Base-by-base conservation (phyloP, 768 basidiomycete genomes). In the Suillus subalutaceus region DNA sequence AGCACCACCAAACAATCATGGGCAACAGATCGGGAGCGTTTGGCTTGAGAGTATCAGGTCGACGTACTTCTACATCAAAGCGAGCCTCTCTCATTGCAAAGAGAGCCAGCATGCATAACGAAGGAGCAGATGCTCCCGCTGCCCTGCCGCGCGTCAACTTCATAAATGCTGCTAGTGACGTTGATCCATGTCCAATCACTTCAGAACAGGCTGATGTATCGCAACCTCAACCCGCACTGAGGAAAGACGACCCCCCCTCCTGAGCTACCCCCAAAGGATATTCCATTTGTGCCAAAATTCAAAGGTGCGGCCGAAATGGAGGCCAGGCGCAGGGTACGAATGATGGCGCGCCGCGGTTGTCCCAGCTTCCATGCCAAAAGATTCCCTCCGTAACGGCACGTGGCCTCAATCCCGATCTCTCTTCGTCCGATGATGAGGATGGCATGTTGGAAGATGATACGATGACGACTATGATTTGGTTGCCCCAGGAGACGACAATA, bases 1-100 rank as follows among this genome's bases (percentile, higher is more conserved):
- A 90, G 73, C 90, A 96, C 76, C 92, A 93, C 7, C 88, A 91
- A 72, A 97, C 96, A 4, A 97, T 97, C 72, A 89, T 96, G 84
- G 93, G 89, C 4, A 80, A 80, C 13, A 83, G 87, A 32, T 83
- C 86, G 0, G 93, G 92, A 5, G 92, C 85, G 0, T 74, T 91
- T 1, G 96, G 96, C 0, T 84, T 96, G 78, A 83, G 95, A 30
- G 90, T 94, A 4, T 79, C 85, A 35, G 94, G 88, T 1, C 88
- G 88, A 69, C 80, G 89, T 18, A 77, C 73, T 0, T 86, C 86
- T 2, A 79, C 81, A 1, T 85, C 87, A 10, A 85, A 85, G 65
- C 82, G 87, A 32, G 72, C 82, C 52, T 84, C 84, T 1, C 69
- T 65, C 32, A 44, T 65, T 18, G 38, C 61, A 38, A 66, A 65